phyloP scores from a whole-genome alignment of 495 filamentous ascomycete species.

The Aspergillus diversus region DNA sequence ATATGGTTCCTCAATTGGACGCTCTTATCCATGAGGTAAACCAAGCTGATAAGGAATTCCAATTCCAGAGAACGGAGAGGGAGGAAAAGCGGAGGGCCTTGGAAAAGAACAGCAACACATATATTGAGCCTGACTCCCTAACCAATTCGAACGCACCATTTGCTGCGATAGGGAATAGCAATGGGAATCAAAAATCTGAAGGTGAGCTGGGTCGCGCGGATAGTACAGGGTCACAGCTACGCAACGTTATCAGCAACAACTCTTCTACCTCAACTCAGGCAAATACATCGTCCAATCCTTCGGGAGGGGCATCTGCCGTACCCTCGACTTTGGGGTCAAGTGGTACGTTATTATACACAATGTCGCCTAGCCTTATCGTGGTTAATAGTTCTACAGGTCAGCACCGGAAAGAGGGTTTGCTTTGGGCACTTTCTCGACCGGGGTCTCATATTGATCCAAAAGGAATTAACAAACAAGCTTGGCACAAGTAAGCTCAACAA shows the following conservation, averaged over 20 bases:
- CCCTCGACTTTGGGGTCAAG: slow-evolving; percentile 41
- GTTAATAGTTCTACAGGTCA: slow-evolving; percentile 50
- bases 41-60: slow-evolving; percentile 93
- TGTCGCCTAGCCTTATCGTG: not conserved
- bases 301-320: slow-evolving; percentile 31
- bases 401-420: slow-evolving; percentile 84
- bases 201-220: slow-evolving; percentile 70
- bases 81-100: slow-evolving; percentile 89
- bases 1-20: slow-evolving; percentile 86
- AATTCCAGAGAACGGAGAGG: slow-evolving; percentile 87
- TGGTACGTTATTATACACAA: slow-evolving; percentile 32
- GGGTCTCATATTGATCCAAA: slow-evolving; percentile 95
- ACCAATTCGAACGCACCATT: slow-evolving; percentile 31
- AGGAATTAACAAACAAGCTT: slow-evolving; percentile 92
- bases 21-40: slow-evolving; percentile 88
- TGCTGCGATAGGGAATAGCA: slow-evolving; percentile 36
- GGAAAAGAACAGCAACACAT: slow-evolving; percentile 85
- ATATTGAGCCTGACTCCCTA: slow-evolving; percentile 71
- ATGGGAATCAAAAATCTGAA: slow-evolving; percentile 54
- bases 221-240: slow-evolving; percentile 70
- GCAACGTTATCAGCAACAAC: slow-evolving; percentile 50
- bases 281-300: slow-evolving; percentile 39
- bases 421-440: slow-evolving; percentile 93
- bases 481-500: slow-evolving; percentile 85
- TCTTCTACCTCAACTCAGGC: slow-evolving; percentile 53